Conservation (phyloP, 1,139 yeast genomes). For the Kurtzmaniella quercitrusa region DNA sequence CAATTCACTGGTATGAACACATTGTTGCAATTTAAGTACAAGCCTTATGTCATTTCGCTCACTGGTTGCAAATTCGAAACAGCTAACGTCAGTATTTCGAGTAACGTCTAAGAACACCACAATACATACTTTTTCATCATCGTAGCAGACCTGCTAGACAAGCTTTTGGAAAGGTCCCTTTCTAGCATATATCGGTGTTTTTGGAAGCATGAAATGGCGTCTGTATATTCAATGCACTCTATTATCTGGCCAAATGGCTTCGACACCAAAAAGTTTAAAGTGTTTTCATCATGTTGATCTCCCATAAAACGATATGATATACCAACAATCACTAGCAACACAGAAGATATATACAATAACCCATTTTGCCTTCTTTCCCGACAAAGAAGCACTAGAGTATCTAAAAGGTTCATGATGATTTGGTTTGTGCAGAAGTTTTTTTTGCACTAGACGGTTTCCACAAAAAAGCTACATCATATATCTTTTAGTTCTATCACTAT, state of each 20-base stretch:
- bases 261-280: conserved; percentile 3
- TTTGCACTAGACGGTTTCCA: background rate
- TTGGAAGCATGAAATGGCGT: conserved; percentile 13
- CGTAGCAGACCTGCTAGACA: background rate
- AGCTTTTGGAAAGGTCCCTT: conserved; percentile 7
- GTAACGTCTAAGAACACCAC: background rate
- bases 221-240: conserved; percentile 13
- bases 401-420: background rate
- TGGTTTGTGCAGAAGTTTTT: background rate
- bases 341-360: background rate
- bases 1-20: background rate
- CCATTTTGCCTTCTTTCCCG: background rate
- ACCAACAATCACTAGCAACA: background rate
- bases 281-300: background rate
- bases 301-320: background rate
- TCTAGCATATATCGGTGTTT: conserved; percentile 9
- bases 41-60: background rate
- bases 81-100: background rate
- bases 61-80: background rate
- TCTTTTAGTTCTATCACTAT: conserved; percentile 2
- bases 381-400: background rate
- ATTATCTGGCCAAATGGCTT: conserved; percentile 11
- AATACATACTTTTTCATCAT: background rate
- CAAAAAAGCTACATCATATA: background rate
- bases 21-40: background rate